Percentiles rank a stretch among this genome's conserved stretches.
phyloP scores from a whole-genome alignment of 2,329 filamentous ascomycete genomes.

The Thelonectria olida region DNA sequence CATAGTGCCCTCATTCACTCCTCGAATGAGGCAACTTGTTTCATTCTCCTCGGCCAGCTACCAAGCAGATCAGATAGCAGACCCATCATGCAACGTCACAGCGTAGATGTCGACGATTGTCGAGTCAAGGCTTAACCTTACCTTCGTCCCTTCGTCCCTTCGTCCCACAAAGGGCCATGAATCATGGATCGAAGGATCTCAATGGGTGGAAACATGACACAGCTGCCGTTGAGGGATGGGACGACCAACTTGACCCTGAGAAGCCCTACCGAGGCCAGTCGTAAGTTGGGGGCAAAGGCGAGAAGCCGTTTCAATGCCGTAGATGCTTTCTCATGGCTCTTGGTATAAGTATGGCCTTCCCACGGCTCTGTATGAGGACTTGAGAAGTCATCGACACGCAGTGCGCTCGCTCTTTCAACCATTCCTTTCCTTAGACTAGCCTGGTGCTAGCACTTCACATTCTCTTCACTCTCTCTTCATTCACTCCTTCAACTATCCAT shows the following conservation, averaged over 20 bases:
- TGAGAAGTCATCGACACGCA: neutral
- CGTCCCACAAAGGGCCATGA: neutral
- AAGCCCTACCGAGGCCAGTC: neutral
- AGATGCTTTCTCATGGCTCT: neutral
- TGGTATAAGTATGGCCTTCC: slow-evolving; percentile 8
- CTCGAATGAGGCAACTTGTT: neutral
- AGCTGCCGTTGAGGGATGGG: slow-evolving; percentile 9
- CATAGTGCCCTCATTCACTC: neutral
- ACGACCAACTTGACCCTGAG: slow-evolving; percentile 5
- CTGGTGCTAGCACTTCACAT: slow-evolving; percentile 25
- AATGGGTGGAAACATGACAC: slow-evolving; percentile 20
- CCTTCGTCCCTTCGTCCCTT: neutral
- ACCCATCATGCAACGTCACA: neutral
- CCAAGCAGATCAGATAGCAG: neutral
- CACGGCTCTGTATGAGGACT: neutral
- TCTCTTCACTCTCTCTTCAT: slow-evolving; percentile 5
- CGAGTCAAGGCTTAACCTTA: neutral
- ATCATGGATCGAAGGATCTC: neutral
- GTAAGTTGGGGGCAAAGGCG: slow-evolving; percentile 1
- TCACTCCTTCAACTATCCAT: neutral
- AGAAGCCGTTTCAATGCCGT: neutral
- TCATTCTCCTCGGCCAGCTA: neutral
- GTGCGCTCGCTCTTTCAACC: slow-evolving; percentile 9
- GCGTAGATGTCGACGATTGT: neutral
- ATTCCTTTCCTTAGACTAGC: slow-evolving; percentile 25